Conservation (phyloP, 129 eudicot species). For the Helianthus annuus region HanXRQr2.0-SUNRISE NC_035436.2:195015927-195016426, state of each 20-base stretch:
- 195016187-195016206: constrained; percentile 63
- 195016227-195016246: constrained; percentile 55
- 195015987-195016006: too few species aligned
- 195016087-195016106: neutral
- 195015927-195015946: too few species aligned
- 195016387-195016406: constrained; percentile 55
- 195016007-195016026: neutral
- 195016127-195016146: neutral
- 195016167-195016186: constrained; percentile 59
- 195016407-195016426: constrained; percentile 60
- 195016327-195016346: constrained; percentile 10
- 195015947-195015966: too few species aligned
- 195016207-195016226: constrained; percentile 58
- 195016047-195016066: neutral
- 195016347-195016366: constrained; percentile 51
- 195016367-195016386: constrained; percentile 67
- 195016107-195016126: neutral
- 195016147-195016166: constrained; percentile 35
- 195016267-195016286: neutral
- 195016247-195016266: constrained; percentile 38
- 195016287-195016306: neutral
- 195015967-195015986: too few species aligned
- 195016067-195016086: neutral
- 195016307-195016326: neutral
- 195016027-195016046: neutral